Conservation (phyloP, 345 rosid species). For the Salix brachista region DNA sequence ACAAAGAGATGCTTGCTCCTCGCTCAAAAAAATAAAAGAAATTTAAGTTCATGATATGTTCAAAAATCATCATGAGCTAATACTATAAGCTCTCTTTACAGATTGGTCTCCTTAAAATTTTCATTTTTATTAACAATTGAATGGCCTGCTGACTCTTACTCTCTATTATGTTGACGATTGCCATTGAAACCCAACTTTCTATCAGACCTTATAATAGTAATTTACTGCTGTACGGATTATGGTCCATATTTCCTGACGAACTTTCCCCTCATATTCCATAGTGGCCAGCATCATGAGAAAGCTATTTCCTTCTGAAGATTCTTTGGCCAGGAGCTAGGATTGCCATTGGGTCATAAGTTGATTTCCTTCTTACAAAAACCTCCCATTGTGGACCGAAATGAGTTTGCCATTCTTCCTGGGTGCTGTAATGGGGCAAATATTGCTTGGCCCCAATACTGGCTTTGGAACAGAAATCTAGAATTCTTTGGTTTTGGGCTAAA, state of each 20-base stretch:
- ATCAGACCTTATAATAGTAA: constrained; percentile 12
- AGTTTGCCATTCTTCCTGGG: constrained; percentile 65
- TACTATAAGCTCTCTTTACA: constrained; percentile 1
- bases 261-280: constrained; percentile 12
- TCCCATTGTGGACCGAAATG: constrained; percentile 81
- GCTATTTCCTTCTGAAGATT: constrained; percentile 56
- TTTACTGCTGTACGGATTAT: constrained; percentile 36
- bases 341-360: constrained; percentile 67
- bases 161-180: constrained; percentile 5
- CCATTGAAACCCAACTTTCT: constrained; percentile 6
- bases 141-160: constrained; percentile 3
- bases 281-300: constrained; percentile 23
- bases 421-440: constrained; percentile 67
- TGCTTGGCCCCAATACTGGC: constrained; percentile 53
- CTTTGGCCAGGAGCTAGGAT: constrained; percentile 87
- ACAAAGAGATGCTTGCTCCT: not conserved
- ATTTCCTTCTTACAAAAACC: constrained; percentile 55
- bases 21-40: not conserved
- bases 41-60: constrained; percentile 4
- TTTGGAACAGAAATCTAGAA: constrained; percentile 44
- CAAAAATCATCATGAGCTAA: constrained; percentile 3
- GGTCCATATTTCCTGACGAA: constrained; percentile 8
- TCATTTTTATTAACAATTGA: constrained; percentile 14
- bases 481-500: constrained; percentile 50
- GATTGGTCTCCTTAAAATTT: constrained; percentile 5